phyloP scores from a whole-genome alignment of 2,329 filamentous ascomycete species.

The Polychaeton citri region DNA sequence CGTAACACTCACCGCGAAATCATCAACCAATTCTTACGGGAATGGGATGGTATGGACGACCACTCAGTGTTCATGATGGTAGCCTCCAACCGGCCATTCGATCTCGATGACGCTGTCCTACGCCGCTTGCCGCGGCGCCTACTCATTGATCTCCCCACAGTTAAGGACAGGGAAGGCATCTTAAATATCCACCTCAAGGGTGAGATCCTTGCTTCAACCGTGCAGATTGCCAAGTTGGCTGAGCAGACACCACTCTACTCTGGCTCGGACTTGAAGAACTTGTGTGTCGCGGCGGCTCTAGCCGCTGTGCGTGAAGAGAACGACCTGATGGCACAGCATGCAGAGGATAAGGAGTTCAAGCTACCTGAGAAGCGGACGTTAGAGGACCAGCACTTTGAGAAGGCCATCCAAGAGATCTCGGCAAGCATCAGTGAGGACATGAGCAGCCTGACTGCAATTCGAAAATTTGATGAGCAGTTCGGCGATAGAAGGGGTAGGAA shows the following conservation, averaged over 20 bases:
- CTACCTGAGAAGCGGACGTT: conserved; percentile 61
- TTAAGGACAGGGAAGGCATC: conserved; percentile 53
- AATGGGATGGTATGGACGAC: conserved; percentile 87
- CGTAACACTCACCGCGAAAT: conserved; percentile 69
- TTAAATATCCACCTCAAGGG: conserved; percentile 57
- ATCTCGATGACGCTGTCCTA: conserved; percentile 78
- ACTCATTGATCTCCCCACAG: conserved; percentile 58
- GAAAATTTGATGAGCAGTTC: conserved; percentile 92
- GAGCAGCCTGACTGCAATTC: conserved; percentile 69
- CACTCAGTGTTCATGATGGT: conserved; percentile 90
- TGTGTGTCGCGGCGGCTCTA: conserved; percentile 67
- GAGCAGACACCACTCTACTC: conserved; percentile 63
- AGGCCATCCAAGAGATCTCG: conserved; percentile 74
- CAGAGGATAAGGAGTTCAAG: conserved; percentile 31
- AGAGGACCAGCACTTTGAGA: conserved; percentile 61
- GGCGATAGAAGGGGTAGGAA: conserved; percentile 60
- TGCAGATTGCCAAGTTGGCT: conserved; percentile 51
- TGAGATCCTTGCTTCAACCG: conserved; percentile 48
- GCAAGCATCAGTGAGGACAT: conserved; percentile 92
- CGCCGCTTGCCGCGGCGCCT: conserved; percentile 61
- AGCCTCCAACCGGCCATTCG: conserved; percentile 88
- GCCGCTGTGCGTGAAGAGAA: conserved; percentile 66
- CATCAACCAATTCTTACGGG: conserved; percentile 90
- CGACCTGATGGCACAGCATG: conserved; percentile 21
- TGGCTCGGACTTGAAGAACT: conserved; percentile 71